Percentiles rank a stretch among this genome's conserved stretches.
phyloP scores from a whole-genome alignment of 192 early-diverging fungal genomes.

The Entrophospora sp. region DNA sequence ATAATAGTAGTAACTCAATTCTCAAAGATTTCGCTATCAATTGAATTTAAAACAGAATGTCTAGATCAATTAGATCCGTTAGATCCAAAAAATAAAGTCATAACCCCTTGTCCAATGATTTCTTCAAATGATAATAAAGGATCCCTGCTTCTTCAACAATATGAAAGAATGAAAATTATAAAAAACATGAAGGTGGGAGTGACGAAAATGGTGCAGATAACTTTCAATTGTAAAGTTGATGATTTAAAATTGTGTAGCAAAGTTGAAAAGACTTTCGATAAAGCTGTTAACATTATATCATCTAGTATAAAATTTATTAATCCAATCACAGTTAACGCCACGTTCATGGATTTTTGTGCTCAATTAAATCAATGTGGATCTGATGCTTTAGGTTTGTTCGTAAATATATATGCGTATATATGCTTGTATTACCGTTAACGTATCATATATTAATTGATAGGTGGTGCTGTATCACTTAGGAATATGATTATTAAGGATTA shows the following conservation, averaged over 20 bases:
- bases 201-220: background rate
- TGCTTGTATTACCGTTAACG: too few relatives aligned
- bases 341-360: conserved; percentile 28
- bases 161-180: too few relatives aligned
- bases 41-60: too few relatives aligned
- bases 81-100: too few relatives aligned
- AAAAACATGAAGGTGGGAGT: background rate
- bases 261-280: conserved; percentile 20
- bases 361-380: background rate
- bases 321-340: conserved; percentile 28
- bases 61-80: too few relatives aligned
- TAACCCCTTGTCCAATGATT: too few relatives aligned
- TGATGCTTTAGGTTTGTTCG: background rate
- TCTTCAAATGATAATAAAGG: too few relatives aligned
- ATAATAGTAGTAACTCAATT: too few relatives aligned
- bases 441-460: conserved; percentile 4
- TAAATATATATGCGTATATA: background rate
- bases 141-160: too few relatives aligned
- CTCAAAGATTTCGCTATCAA: too few relatives aligned
- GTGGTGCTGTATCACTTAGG: conserved; percentile 27
- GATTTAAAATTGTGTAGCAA: conserved; percentile 18
- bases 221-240: background rate
- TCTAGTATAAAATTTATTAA: conserved; percentile 16
- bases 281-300: conserved; percentile 26
- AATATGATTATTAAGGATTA: conserved; percentile 25